Percentiles rank a stretch among this genome's conserved stretches.
These are phyloP conservation scores for Dentipellis sp. DNA, from an alignment of 768 basidiomycete genomes.

Conservation along the genomic window DNA sequence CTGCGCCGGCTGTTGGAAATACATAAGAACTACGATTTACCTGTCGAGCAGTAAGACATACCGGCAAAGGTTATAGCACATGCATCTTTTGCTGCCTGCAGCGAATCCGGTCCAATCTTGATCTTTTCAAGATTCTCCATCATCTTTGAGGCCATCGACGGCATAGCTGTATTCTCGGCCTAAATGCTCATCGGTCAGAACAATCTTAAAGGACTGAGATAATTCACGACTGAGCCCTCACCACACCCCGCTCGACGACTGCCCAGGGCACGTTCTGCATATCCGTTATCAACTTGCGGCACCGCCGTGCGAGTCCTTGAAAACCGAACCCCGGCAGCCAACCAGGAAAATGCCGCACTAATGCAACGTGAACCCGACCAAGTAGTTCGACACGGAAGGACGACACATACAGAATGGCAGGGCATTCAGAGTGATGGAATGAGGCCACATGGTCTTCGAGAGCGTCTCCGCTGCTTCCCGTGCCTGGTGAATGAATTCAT, in stretches of 20 bases:
- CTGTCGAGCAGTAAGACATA: neutral
- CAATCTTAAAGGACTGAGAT: neutral
- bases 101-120: neutral
- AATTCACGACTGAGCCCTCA: neutral
- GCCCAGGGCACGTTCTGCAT: neutral
- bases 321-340: neutral
- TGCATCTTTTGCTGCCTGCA: neutral
- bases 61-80: neutral
- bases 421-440: neutral
- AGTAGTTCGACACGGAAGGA: neutral
- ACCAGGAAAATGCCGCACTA: neutral
- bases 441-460: neutral
- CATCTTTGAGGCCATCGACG: neutral
- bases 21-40: neutral
- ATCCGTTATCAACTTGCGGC: neutral
- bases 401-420: neutral
- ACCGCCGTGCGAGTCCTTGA: neutral
- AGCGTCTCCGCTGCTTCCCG: neutral
- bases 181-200: neutral
- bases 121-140: neutral
- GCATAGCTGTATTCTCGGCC: neutral
- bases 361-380: neutral
- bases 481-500: neutral
- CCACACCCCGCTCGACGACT: neutral
- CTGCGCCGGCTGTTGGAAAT: neutral